Evolutionary conservation across 768 basidiomycete species (phyloP), one percentile per base, ranked within the genome.

Genomic region (Amanita muscaria): DNA sequence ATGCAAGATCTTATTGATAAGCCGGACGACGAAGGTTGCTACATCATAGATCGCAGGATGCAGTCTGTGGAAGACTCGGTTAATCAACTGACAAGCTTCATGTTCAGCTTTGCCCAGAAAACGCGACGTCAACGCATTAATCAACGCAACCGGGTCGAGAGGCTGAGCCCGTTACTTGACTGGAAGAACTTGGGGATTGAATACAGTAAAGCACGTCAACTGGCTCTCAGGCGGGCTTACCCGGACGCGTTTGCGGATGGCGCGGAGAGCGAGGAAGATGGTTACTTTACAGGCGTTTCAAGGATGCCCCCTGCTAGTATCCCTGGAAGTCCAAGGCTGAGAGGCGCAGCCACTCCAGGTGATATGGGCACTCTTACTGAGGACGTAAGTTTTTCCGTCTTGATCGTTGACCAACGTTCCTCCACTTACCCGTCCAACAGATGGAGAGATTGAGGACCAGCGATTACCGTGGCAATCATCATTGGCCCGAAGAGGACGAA

Each of bases 131-230:
- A 98, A 63, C 78, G 96, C 39, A 98, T 98, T 64, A 98, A 99
- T 65, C 96, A 98, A 67, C 85, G 96, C 24, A 99, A 98, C 68
- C 80, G 96, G 33, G 94, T 97, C 43, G 96, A 99, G 61, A 79
- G 96, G 21, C 72, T 99, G 14, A 84, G 80, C 40, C 94, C 94
- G 12, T 64, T 99, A 46, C 70, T 99, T 48, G 96, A 99, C 62
- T 98, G 96, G 96, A 99, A 99, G 70, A 90, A 90, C 58, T 69
- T 99, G 23, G 96, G 96, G 2, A 77, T 98, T 50, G 96, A 99
- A 64, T 99, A 99, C 64, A 82, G 84, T 62, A 99, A 97, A 70
- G 87, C 90, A 19, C 70, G 96, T 32, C 92, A 94, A 64, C 68
- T 97, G 41, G 89, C 90, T 14, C 70, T 99, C 48, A 70, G 94